These are phyloP conservation scores for Schwanniomyces vanrijiae DNA, from an alignment of 805 yeast genomes.

Conservation along the genomic window DNA sequence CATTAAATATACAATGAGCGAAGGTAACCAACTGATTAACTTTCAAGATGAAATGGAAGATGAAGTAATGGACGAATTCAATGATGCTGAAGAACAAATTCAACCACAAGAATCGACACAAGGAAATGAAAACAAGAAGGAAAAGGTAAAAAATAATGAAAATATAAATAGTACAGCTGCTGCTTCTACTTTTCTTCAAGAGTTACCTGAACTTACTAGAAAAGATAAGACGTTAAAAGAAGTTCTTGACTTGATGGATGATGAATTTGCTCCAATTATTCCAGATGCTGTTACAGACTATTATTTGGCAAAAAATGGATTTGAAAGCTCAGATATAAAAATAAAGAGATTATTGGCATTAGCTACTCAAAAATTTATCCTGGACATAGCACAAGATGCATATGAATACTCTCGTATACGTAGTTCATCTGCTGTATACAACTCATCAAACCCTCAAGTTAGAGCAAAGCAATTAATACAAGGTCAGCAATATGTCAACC, in stretches of 20 bases:
- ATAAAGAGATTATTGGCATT: slow-evolving; percentile 79
- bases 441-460: slow-evolving; percentile 81
- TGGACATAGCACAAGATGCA: slow-evolving; percentile 95
- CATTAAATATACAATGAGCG: slow-evolving; percentile 1
- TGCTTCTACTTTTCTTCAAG: slow-evolving; percentile 35
- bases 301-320: slow-evolving; percentile 81
- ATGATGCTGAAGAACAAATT: slow-evolving; percentile 16
- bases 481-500: slow-evolving; percentile 56
- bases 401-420: slow-evolving; percentile 93
- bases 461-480: slow-evolving; percentile 76
- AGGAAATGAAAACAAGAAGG: slow-evolving; percentile 1
- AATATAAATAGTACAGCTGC: slow-evolving; percentile 8
- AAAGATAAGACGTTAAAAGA: slow-evolving; percentile 84
- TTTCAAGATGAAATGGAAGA: slow-evolving; percentile 18
- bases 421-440: slow-evolving; percentile 82
- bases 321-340: slow-evolving; percentile 73
- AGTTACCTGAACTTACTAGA: slow-evolving; percentile 66
- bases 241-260: slow-evolving; percentile 81
- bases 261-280: slow-evolving; percentile 88
- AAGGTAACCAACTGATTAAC: slow-evolving; percentile 1
- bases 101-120: slow-evolving; percentile 5
- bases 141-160: slow-evolving; percentile 6
- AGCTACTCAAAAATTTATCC: slow-evolving; percentile 93
- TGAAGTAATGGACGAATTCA: slow-evolving; percentile 23
- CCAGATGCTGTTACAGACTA: slow-evolving; percentile 97